Evolutionary conservation across 441 rosid genomes (phyloP), one percentile per base, ranked within the genome.

Genomic region (Adansonia madagascariensis): DNA sequence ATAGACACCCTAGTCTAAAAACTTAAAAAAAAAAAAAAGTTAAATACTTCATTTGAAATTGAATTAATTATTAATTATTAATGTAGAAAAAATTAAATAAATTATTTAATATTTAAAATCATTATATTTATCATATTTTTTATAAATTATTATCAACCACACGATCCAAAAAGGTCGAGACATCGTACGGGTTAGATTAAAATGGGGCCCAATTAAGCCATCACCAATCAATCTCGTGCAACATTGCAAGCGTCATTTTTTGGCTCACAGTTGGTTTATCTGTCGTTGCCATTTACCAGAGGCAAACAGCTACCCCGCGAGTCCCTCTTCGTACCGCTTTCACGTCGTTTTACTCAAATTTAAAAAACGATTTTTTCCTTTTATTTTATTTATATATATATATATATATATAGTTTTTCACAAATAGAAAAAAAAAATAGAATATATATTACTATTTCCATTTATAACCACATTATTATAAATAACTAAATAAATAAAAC

Each of bases 241-340:
- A 71, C 18, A 17, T 3, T 49, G 74, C 22, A 67, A 78, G 27
- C 71, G 85, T 86, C 90, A 14, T 24, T 82, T 87, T 79, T 88
- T 86, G 1, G 72, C 62, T 77, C 67, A 78, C 0, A 85, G 92
- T 90, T 90, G 97, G 91, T 24, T 24, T 90, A 89, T 79, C 80
- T 75, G 93, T 90, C 94, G 70, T 85, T 85, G 72, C 83, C 89
- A 85, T 39, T 82, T 87, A 89, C 90, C 91, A 77, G 91, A 27
- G 44, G 65, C 43, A 3, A 9, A 89, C 78, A 47, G 76, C 76
- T 57, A 74, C 85, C 84, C 82, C 75, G 18, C 44, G 3, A 61
- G 66, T 61, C 66, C 66, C 66, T 61, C 18, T 61, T 27, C 44
- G 7, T 52, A 68, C 84, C 35, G 76, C 72, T 79, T 76, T 82